These are phyloP conservation scores for Byssochlamys sp. DNA, from an alignment of 2,329 filamentous ascomycete species.

Conservation along the genomic window DNA sequence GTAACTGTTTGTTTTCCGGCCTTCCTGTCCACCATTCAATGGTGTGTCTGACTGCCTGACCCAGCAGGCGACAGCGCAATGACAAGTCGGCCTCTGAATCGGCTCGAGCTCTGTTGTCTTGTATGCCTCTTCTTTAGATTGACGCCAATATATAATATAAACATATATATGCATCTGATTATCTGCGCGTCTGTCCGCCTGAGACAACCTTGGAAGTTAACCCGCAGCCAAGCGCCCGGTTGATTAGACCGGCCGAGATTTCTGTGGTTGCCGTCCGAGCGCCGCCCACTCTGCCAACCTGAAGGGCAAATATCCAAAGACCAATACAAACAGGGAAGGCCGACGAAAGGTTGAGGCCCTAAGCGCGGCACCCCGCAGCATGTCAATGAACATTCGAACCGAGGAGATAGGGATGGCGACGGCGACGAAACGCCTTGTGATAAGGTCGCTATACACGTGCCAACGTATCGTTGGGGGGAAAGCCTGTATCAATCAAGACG, in stretches of 20 bases:
- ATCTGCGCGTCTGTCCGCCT: not conserved
- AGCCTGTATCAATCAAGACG: not conserved
- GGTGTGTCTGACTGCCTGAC: not conserved
- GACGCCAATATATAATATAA: too few species aligned
- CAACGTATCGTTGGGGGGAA: not conserved
- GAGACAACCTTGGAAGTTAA: not conserved
- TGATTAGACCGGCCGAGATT: not conserved
- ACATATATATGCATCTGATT: not conserved
- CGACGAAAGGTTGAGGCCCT: not conserved
- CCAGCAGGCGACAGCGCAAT: not conserved
- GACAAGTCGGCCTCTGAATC: not conserved
- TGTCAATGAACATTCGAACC: not conserved
- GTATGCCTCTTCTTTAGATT: not conserved
- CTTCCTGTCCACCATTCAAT: not conserved
- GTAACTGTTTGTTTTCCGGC: not conserved
- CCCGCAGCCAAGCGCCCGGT: not conserved
- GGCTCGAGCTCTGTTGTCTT: not conserved
- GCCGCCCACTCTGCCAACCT: not conserved
- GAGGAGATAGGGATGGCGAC: not conserved
- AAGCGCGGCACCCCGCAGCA: not conserved
- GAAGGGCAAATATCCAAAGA: not conserved
- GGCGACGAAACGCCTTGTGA: too few species aligned
- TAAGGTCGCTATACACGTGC: not conserved
- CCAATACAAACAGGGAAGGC: not conserved
- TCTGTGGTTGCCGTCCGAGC: not conserved